Conservation (phyloP, 2,329 filamentous ascomycete species). For the Epichloe festucae region DNA sequence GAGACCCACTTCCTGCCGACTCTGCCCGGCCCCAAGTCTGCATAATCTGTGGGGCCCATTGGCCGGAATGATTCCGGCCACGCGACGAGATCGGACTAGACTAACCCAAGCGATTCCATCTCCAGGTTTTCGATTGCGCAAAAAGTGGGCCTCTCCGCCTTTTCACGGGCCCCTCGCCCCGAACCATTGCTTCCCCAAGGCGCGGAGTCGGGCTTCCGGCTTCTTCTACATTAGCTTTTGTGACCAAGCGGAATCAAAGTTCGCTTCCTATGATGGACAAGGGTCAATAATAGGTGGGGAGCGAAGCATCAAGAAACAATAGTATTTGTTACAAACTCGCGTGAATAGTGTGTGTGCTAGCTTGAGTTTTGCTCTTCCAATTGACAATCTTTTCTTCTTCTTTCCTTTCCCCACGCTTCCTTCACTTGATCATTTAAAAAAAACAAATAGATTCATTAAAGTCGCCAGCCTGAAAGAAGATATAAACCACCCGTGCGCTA, state of each 20-base stretch:
- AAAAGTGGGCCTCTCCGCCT: neutral
- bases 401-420: neutral
- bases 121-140: neutral
- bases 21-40: constrained; percentile 11
- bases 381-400: neutral
- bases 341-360: neutral
- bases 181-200: too few species aligned
- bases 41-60: constrained; percentile 8
- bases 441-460: too few species aligned
- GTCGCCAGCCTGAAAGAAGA: too few species aligned
- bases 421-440: neutral
- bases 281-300: too few species aligned
- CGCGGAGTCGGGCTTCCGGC: too few species aligned
- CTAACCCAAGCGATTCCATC: neutral
- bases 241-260: too few species aligned
- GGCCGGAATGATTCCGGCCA: constrained; percentile 24
- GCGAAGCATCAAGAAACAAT: neutral
- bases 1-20: constrained; percentile 11
- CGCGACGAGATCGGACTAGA: constrained; percentile 14
- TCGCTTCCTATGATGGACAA: too few species aligned
- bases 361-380: neutral
- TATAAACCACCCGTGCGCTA: too few species aligned
- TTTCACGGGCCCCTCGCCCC: neutral
- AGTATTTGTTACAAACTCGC: neutral
- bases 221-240: too few species aligned